phyloP scores from a whole-genome alignment of 2,329 filamentous ascomycete genomes.

The Dothistroma septosporum region DNA sequence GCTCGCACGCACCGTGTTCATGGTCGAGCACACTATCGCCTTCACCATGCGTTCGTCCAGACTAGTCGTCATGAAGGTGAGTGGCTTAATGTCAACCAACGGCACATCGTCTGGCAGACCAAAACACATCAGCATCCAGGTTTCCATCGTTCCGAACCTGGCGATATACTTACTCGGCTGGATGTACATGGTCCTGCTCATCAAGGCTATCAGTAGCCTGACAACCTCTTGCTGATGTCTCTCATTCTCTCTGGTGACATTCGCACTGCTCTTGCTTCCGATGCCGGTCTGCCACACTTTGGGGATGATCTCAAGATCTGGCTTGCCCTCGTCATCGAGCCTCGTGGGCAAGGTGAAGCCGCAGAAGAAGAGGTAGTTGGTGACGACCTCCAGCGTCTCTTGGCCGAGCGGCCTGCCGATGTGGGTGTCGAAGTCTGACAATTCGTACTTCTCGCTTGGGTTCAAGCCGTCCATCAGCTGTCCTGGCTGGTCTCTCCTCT shows the following conservation, averaged over 20 bases:
- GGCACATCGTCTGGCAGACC: conserved; percentile 59
- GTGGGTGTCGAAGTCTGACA: conserved; percentile 49
- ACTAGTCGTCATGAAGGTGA: conserved; percentile 85
- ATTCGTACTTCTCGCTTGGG: conserved; percentile 50
- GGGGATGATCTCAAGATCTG: conserved; percentile 64
- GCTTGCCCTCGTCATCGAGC: conserved; percentile 24
- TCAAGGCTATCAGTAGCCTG: conserved; percentile 76
- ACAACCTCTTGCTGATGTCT: conserved; percentile 89
- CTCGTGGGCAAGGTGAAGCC: conserved; percentile 72
- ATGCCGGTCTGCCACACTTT: conserved; percentile 98
- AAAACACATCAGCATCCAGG: neutral
- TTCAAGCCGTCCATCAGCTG: conserved; percentile 37
- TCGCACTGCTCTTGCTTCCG: conserved; percentile 84
- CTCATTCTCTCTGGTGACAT: conserved; percentile 86
- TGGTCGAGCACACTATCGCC: conserved; percentile 81
- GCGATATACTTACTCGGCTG: conserved; percentile 56
- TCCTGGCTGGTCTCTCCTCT: conserved; percentile 22
- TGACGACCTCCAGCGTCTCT: conserved; percentile 82
- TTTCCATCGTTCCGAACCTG: neutral
- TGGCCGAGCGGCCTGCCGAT: conserved; percentile 84
- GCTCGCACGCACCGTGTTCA: conserved; percentile 72
- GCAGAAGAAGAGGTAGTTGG: conserved; percentile 87
- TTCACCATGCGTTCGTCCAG: conserved; percentile 88
- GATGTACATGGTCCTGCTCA: conserved; percentile 92
- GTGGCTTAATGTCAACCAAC: conserved; percentile 72